Evolutionary conservation across 495 filamentous ascomycete genomes (phyloP).

Genomic region (Astrothelium subdiscretum): DNA sequence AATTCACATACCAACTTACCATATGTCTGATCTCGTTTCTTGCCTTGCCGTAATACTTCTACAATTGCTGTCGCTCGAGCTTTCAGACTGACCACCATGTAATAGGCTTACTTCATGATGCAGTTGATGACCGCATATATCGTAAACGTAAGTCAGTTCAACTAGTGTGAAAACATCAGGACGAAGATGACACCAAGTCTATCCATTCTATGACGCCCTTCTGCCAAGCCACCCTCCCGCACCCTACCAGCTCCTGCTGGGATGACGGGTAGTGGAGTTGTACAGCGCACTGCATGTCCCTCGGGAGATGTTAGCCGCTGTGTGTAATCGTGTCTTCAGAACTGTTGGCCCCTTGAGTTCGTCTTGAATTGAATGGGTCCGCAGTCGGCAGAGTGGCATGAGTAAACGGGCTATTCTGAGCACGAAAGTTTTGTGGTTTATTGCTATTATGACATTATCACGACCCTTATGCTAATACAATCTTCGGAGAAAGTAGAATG

Average conservation of each 20-base stretch:
- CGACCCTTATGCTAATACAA: background rate
- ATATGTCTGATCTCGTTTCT: slow-evolving; percentile 22
- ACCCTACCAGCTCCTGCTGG: slow-evolving; percentile 53
- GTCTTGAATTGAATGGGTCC: slow-evolving; percentile 43
- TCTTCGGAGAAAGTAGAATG: no score
- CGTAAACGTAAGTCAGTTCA: background rate
- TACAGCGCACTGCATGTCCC: slow-evolving; percentile 9
- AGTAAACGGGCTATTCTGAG: slow-evolving; percentile 59
- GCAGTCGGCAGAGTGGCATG: slow-evolving; percentile 45
- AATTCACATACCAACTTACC: slow-evolving; percentile 28
- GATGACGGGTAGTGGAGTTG: slow-evolving; percentile 90
- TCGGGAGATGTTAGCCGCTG: slow-evolving; percentile 11
- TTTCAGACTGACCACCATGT: background rate
- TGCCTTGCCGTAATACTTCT: background rate
- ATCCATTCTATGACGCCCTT: slow-evolving; percentile 89
- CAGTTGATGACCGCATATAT: background rate
- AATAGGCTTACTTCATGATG: background rate
- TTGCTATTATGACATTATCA: background rate
- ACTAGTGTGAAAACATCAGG: background rate
- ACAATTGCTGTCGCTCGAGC: background rate
- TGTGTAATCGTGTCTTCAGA: slow-evolving; percentile 36
- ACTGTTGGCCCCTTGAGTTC: slow-evolving; percentile 40
- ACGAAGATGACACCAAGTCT: slow-evolving; percentile 89
- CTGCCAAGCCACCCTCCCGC: slow-evolving; percentile 64
- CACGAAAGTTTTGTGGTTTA: background rate